Evolutionary conservation across 306 rosid species (phyloP).

Genomic region (Castanea crenata): DNA sequence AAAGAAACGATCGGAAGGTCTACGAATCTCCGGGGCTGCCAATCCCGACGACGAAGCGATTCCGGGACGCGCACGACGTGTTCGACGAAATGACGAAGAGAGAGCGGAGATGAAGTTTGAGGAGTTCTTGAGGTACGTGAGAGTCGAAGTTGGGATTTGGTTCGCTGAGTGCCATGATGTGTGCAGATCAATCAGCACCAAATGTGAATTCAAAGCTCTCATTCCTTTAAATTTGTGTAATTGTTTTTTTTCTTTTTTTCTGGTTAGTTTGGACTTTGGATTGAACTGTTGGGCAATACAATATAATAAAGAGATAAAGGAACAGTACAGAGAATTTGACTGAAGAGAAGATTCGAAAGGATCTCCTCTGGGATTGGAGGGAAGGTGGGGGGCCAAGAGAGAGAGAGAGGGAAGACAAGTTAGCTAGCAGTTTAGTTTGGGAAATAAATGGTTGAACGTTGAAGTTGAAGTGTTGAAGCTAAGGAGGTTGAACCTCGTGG

Average conservation of each 20-base stretch:
- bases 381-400: slow-evolving; percentile 33
- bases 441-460: background rate
- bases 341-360: slow-evolving; percentile 62
- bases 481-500: slow-evolving; percentile 19
- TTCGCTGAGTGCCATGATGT: slow-evolving; percentile 48
- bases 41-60: slow-evolving; percentile 41
- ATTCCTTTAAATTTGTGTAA: slow-evolving; percentile 8
- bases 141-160: slow-evolving; percentile 51
- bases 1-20: slow-evolving; percentile 75
- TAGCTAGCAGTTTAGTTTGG: background rate
- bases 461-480: slow-evolving; percentile 3
- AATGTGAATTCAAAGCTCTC: slow-evolving; percentile 67
- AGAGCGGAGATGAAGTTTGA: slow-evolving; percentile 37
- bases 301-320: background rate
- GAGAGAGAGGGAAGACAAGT: background rate
- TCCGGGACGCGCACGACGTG: slow-evolving; percentile 29
- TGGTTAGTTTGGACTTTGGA: background rate
- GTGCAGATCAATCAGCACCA: slow-evolving; percentile 67
- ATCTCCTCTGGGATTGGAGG: slow-evolving; percentile 49
- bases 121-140: slow-evolving; percentile 40
- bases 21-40: slow-evolving; percentile 63
- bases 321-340: background rate
- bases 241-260: background rate
- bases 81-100: slow-evolving; percentile 56
- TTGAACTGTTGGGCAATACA: background rate